Evolutionary conservation across 805 yeast genomes (phyloP).

Genomic region (Metschnikowia dekortorum): DNA sequence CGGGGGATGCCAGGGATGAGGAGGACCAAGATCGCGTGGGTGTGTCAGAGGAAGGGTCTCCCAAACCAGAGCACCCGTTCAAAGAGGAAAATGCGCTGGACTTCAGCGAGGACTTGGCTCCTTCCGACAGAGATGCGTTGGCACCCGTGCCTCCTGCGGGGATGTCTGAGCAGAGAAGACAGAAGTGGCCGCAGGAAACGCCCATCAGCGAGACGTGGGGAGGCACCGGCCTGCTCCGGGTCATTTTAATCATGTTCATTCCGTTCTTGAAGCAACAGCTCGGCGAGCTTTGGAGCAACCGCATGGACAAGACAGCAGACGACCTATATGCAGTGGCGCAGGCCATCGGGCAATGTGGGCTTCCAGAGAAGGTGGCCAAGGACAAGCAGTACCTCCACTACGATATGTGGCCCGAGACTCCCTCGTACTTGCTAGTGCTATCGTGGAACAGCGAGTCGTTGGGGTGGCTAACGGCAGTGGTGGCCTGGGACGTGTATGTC

Average conservation of each 20-base stretch:
- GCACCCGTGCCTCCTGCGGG: constrained; percentile 54
- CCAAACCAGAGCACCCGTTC: neutral
- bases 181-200: constrained; percentile 48
- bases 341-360: constrained; percentile 38
- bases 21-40: neutral
- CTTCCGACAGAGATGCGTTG: constrained; percentile 23
- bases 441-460: constrained; percentile 60
- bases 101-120: constrained; percentile 14
- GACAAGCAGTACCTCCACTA: constrained; percentile 28
- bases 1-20: neutral
- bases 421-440: constrained; percentile 46
- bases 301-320: constrained; percentile 1
- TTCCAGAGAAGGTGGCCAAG: constrained; percentile 18
- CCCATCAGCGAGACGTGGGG: constrained; percentile 53
- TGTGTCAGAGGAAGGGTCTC: neutral
- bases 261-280: constrained; percentile 30
- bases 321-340: constrained; percentile 27
- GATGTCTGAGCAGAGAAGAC: constrained; percentile 54
- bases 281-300: constrained; percentile 24
- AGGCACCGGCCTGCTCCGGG: constrained; percentile 46
- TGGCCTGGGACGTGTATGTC: constrained; percentile 56
- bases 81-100: neutral
- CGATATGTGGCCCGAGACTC: constrained; percentile 42
- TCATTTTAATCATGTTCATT: constrained; percentile 38
- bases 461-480: constrained; percentile 70